phyloP scores from a whole-genome alignment of 768 basidiomycete species.

The Leccinellum luteum region DNA sequence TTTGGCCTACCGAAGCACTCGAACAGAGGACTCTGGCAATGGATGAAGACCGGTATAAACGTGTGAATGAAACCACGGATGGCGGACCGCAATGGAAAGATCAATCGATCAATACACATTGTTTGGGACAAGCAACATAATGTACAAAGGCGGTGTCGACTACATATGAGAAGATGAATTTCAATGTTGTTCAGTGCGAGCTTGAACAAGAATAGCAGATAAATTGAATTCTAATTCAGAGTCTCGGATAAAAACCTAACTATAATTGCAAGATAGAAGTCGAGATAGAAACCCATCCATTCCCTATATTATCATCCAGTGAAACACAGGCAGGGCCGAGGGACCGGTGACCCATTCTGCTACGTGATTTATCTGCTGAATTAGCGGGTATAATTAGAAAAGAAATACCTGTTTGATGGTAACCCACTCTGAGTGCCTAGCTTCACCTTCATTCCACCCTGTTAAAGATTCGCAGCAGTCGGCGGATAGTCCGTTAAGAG shows the following conservation, averaged over 20 bases:
- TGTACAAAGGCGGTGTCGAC: background rate
- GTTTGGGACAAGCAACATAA: no score
- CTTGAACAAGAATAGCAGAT: no score
- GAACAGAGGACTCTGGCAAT: no score
- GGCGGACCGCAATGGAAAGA: no score
- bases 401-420: background rate
- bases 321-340: background rate
- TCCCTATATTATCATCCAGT: background rate
- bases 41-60: background rate
- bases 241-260: no score
- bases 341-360: no score
- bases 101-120: no score
- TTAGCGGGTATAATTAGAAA: background rate
- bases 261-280: no score
- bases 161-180: no score
- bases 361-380: background rate
- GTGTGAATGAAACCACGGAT: background rate
- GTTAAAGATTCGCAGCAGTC: background rate
- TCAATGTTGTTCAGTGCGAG: no score
- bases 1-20: no score
- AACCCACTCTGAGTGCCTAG: background rate
- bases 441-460: background rate
- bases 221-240: no score
- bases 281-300: background rate
- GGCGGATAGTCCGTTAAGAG: background rate